Evolutionary conservation across 129 eudicot genomes (phyloP), one percentile per base, ranked within the genome.

Genomic region (Chrysanthemum lavandulifolium): DNA sequence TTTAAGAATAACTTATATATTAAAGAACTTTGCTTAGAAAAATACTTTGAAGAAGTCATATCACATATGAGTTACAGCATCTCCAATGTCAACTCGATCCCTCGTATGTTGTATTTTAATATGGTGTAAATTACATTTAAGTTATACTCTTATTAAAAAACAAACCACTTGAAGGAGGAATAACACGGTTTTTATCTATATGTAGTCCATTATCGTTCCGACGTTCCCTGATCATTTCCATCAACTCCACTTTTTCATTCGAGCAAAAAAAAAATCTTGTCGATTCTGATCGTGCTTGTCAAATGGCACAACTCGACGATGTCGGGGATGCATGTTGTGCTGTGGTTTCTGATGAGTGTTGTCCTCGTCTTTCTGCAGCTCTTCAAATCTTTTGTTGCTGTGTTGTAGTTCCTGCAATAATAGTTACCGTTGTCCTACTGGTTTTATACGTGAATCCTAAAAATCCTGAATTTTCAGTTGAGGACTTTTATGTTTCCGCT

Each of bases 381-480:
- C 76, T 72, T 72, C 76, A 60, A 60, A 5, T 59, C 19, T 72
- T 60, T 15, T 64, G 61, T 72, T 6, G 40, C 2, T 72, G 68
- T 72, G 1, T 60, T 6, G 68, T 60, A 60, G 61, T 53, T 60
- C 76, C 68, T 47, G n/a, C 48, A 25, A n/a, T 72, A 25, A 25
- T 72, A 21, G 31, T 72, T 25, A n/a, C 62, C 10, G 18, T 61
- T 51, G 52, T 73, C 61, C 29, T 73, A 69, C 77, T 73, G 27
- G 61, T 27, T 27, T 51, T 73, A 3, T 73, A 73, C 31, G 61
- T 49, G 50, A 73, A 61, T 66, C 77, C 61, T n/a, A 61, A 61
- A 12, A 14, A 73, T 50, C 77, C 77, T 25, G 77, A 61, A 65
- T 73, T 61, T 29, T 73, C 77, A 0, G 69, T 73, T 11, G 77